phyloP scores from a whole-genome alignment of 2,329 filamentous ascomycete species.

The Penicillium vulpinum region DNA sequence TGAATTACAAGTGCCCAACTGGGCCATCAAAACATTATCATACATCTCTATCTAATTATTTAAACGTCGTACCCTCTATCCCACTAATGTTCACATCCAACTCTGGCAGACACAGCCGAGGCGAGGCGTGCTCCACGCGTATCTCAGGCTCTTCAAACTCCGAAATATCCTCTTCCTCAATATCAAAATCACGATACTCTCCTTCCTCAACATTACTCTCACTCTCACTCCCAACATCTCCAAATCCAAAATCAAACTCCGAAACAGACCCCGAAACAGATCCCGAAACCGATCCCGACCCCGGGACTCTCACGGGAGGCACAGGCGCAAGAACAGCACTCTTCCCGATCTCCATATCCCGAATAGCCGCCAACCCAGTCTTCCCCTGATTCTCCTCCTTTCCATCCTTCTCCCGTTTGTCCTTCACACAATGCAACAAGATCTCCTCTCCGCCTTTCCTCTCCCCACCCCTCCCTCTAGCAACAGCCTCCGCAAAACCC shows the following conservation, averaged over 20 bases:
- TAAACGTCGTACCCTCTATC: constrained; percentile 17
- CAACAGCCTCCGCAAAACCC: constrained; percentile 18
- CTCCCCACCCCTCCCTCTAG: neutral
- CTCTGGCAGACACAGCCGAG: constrained; percentile 18
- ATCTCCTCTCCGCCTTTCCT: neutral
- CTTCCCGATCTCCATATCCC: neutral
- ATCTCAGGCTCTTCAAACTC: constrained; percentile 1
- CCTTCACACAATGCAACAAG: constrained; percentile 17
- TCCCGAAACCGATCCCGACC: constrained; percentile 8
- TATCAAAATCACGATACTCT: neutral
- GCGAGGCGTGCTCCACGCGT: constrained; percentile 14
- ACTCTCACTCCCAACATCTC: constrained; percentile 17
- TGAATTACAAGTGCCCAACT: constrained; percentile 4
- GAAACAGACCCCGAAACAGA: constrained; percentile 14
- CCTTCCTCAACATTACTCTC: constrained; percentile 10
- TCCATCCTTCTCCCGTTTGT: neutral
- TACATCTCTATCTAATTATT: constrained; percentile 2
- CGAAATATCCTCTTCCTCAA: neutral
- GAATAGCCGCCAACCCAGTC: neutral
- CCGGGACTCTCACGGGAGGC: neutral
- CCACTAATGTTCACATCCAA: constrained; percentile 20
- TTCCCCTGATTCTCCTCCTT: neutral
- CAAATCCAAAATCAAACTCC: constrained; percentile 27
- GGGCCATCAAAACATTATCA: neutral
- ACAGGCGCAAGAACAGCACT: neutral